Evolutionary conservation across 148 eudicot species (phyloP).

Genomic region (Silene latifolia): DNA sequence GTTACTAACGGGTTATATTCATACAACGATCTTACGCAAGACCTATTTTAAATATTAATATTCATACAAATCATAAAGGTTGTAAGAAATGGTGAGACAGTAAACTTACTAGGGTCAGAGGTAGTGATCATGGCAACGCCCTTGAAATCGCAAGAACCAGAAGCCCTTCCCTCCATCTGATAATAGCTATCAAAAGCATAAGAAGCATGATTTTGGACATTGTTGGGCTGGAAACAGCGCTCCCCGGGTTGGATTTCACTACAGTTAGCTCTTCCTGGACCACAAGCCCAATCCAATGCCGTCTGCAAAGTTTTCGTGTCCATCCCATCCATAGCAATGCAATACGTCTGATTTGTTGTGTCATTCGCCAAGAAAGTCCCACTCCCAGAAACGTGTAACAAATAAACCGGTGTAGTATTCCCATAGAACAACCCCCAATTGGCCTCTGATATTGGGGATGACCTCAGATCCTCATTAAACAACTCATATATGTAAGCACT

Average conservation of each 20-base stretch:
- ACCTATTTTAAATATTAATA: background rate
- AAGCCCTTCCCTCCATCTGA: constrained; percentile 55
- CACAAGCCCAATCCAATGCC: constrained; percentile 98
- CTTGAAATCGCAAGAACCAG: constrained; percentile 90
- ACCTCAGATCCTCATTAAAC: constrained; percentile 89
- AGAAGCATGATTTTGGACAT: constrained; percentile 75
- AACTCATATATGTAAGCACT: constrained; percentile 78
- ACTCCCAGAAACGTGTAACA: constrained; percentile 71
- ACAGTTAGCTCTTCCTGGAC: constrained; percentile 91
- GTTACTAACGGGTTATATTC: background rate
- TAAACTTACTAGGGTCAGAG: constrained; percentile 86
- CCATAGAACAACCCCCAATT: constrained; percentile 92
- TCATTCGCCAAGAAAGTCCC: constrained; percentile 88
- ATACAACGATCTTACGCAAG: background rate
- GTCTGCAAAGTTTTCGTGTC: constrained; percentile 66
- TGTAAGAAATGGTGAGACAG: constrained; percentile 8
- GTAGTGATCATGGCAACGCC: constrained; percentile 86
- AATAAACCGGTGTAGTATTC: constrained; percentile 64
- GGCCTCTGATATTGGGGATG: constrained; percentile 84
- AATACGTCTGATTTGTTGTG: constrained; percentile 78
- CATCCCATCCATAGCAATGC: constrained; percentile 62
- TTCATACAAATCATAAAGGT: too few relatives aligned
- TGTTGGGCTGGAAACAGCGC: constrained; percentile 73
- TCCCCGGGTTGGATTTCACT: constrained; percentile 87
- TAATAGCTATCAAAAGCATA: constrained; percentile 92